These are phyloP conservation scores for Artemisia argyi DNA, from an alignment of 129 eudicot genomes.

Conservation along the genomic window DNA sequence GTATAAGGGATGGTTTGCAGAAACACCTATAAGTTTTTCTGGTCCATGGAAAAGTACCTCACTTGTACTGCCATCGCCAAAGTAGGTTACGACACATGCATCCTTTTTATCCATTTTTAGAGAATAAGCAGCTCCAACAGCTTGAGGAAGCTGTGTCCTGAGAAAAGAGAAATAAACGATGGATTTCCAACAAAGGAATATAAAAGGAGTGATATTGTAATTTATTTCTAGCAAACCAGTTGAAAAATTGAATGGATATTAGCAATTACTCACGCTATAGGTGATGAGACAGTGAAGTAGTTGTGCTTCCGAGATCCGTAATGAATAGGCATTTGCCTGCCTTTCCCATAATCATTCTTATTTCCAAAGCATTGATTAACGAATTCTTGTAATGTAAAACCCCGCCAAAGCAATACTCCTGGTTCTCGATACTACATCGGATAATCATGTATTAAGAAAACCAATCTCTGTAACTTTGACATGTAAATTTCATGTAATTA, in stretches of 20 bases:
- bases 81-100: slow-evolving; percentile 77
- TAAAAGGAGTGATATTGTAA: background rate
- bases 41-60: slow-evolving; percentile 46
- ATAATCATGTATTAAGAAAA: background rate
- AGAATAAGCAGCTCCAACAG: slow-evolving; percentile 89
- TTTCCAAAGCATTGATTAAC: slow-evolving; percentile 72
- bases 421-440: slow-evolving; percentile 72
- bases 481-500: background rate
- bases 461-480: background rate
- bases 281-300: slow-evolving; percentile 70
- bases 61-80: slow-evolving; percentile 82
- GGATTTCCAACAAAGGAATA: background rate
- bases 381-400: slow-evolving; percentile 70
- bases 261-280: slow-evolving; percentile 61
- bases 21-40: background rate
- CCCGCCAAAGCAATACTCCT: slow-evolving; percentile 85
- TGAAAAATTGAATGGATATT: background rate
- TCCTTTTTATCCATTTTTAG: slow-evolving; percentile 72
- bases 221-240: too few species aligned
- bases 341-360: slow-evolving; percentile 69
- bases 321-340: slow-evolving; percentile 91
- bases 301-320: slow-evolving; percentile 79
- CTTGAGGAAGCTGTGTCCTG: slow-evolving; percentile 95
- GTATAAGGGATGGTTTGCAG: background rate
- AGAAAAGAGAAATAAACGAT: background rate